These are phyloP conservation scores for Oxalis stricta DNA, from an alignment of 441 rosid species.

Conservation along the genomic window DNA sequence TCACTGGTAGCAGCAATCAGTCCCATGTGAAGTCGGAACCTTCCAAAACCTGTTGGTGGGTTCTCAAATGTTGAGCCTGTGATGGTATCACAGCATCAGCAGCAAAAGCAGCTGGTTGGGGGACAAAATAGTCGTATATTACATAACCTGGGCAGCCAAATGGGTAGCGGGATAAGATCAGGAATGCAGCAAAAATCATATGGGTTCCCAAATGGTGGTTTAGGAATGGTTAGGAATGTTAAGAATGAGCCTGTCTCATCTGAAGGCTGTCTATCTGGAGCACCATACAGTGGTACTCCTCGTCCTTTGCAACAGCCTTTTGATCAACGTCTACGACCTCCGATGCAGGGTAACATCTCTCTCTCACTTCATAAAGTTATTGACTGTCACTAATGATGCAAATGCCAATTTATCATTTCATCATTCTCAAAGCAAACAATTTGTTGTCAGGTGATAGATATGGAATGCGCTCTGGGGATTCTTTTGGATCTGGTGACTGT, in stretches of 20 bases:
- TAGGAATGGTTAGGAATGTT: conserved; percentile 56
- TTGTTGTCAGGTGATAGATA: conserved; percentile 68
- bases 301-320: conserved; percentile 55
- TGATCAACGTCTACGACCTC: conserved; percentile 59
- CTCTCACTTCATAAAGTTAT: too few species aligned
- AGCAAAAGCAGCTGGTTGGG: conserved; percentile 57
- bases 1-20: conserved; percentile 39
- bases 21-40: conserved; percentile 56
- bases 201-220: conserved; percentile 63
- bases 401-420: too few species aligned
- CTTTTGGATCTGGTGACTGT: conserved; percentile 58
- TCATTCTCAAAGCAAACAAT: conserved; percentile 5
- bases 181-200: conserved; percentile 75
- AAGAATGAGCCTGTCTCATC: conserved; percentile 49
- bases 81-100: conserved; percentile 54
- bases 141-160: conserved; percentile 75
- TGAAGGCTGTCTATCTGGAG: conserved; percentile 35
- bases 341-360: conserved; percentile 46
- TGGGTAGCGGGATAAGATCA: conserved; percentile 62
- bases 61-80: conserved; percentile 60
- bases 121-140: conserved; percentile 70
- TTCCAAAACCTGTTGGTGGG: conserved; percentile 46
- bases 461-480: conserved; percentile 48
- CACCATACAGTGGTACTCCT: conserved; percentile 43
- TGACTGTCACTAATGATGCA: too few species aligned